A percentile compares a stretch with the other conserved stretches of the same genome.
These are phyloP conservation scores for Hymenochaete sp. DNA, from an alignment of 1,284 basidiomycete species.

Conservation along the genomic window DNA sequence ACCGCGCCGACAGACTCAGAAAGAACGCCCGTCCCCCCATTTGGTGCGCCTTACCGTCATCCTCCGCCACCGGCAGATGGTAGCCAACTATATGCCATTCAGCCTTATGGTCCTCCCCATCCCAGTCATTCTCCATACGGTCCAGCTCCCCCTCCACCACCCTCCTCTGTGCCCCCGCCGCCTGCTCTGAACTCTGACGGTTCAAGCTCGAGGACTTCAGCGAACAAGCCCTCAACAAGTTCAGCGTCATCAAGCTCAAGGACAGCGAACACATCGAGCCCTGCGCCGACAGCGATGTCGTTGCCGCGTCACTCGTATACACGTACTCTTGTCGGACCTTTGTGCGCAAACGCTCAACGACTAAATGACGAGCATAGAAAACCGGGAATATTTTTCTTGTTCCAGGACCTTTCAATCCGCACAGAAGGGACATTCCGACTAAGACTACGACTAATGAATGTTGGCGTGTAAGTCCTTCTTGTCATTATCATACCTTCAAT, in stretches of 20 bases:
- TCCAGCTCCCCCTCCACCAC: conserved; percentile 16
- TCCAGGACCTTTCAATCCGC: conserved; percentile 80
- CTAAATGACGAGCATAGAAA: conserved; percentile 76
- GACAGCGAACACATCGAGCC: conserved; percentile 19
- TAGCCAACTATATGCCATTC: conserved; percentile 41
- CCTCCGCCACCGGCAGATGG: conserved; percentile 37
- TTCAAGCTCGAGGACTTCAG: no score
- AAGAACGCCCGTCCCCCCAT: conserved; percentile 28
- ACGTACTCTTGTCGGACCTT: conserved; percentile 79
- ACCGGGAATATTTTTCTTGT: conserved; percentile 80
- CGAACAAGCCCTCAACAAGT: not conserved
- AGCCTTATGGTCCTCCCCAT: conserved; percentile 22
- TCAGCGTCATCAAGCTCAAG: not conserved
- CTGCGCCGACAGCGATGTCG: conserved; percentile 29
- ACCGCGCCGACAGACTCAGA: not conserved
- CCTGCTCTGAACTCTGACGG: no score
- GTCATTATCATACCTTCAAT: conserved; percentile 11
- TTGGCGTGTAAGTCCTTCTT: conserved; percentile 61
- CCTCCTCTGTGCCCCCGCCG: conserved; percentile 21
- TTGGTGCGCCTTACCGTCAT: conserved; percentile 44
- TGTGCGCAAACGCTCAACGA: conserved; percentile 76
- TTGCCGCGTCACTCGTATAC: conserved; percentile 64
- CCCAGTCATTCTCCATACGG: conserved; percentile 42
- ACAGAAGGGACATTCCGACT: conserved; percentile 80
- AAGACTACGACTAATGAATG: conserved; percentile 74